A percentile compares a stretch with the other conserved stretches of the same genome.
Conservation (phyloP, 306 rosid genomes). For the Begonia loranthoides region DNA sequence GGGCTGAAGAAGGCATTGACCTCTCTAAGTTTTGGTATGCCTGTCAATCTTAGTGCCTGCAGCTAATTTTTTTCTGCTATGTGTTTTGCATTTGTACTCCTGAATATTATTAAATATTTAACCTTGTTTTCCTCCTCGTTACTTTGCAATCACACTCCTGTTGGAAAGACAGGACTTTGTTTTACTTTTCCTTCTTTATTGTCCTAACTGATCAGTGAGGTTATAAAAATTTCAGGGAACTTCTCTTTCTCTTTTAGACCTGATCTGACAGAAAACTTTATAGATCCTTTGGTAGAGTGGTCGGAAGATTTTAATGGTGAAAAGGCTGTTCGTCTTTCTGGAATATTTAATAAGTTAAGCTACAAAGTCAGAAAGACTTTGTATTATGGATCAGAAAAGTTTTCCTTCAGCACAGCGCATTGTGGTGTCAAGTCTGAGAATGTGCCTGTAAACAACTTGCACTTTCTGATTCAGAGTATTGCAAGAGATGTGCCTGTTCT, state of each 20-base stretch:
- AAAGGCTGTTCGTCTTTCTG: conserved; percentile 76
- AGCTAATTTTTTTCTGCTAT: no score
- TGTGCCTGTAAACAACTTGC: conserved; percentile 28
- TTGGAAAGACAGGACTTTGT: background rate
- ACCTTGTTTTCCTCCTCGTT: no score
- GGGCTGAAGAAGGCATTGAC: conserved; percentile 68
- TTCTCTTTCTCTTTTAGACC: conserved; percentile 84
- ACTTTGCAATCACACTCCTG: no score
- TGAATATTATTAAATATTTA: no score
- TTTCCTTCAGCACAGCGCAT: conserved; percentile 59
- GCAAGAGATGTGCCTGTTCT: conserved; percentile 53
- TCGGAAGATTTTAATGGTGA: conserved; percentile 75
- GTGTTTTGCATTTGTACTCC: no score
- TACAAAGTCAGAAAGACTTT: conserved; percentile 77
- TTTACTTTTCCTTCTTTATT: conserved; percentile 1
- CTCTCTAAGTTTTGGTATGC: conserved; percentile 74
- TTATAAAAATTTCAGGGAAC: conserved; percentile 60
- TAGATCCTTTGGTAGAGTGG: conserved; percentile 52
- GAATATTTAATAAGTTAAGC: conserved; percentile 69
- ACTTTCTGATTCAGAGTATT: conserved; percentile 77
- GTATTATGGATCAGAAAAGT: conserved; percentile 36
- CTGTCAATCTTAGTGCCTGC: background rate
- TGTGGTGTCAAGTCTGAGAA: conserved; percentile 51
- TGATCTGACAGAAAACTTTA: conserved; percentile 28
- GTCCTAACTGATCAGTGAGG: conserved; percentile 15